Evolutionary conservation across 2,329 filamentous ascomycete species (phyloP).

Genomic region (Elsinoe perseae): DNA sequence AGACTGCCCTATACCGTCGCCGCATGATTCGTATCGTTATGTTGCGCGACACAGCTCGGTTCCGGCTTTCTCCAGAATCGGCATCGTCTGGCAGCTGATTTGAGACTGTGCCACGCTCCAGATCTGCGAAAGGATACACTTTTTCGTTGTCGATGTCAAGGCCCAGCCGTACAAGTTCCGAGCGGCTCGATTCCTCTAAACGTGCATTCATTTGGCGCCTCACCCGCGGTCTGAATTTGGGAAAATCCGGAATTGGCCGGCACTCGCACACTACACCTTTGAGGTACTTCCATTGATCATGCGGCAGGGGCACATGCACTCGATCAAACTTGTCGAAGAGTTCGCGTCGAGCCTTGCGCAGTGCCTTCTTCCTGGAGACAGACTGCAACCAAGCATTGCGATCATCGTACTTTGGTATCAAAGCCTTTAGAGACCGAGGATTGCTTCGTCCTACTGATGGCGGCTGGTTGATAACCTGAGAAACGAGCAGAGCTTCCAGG

Average conservation of each 20-base stretch:
- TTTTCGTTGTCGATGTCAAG: neutral
- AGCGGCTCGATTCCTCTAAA: slow-evolving; percentile 3
- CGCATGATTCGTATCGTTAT: slow-evolving; percentile 40
- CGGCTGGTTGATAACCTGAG: slow-evolving; percentile 26
- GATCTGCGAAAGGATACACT: neutral
- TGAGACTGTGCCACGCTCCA: neutral
- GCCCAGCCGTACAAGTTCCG: neutral
- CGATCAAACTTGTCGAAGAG: slow-evolving; percentile 37
- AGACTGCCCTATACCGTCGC: slow-evolving; percentile 37
- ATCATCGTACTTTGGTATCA: slow-evolving; percentile 31
- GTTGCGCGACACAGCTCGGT: neutral
- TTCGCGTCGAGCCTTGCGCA: slow-evolving; percentile 38
- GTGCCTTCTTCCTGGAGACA: slow-evolving; percentile 38
- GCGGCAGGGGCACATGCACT: slow-evolving; percentile 39
- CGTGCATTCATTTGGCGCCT: neutral
- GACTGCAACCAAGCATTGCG: slow-evolving; percentile 40
- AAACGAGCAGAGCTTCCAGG: slow-evolving; percentile 26
- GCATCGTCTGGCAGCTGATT: neutral
- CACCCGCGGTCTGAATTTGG: neutral
- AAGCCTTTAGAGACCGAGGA: slow-evolving; percentile 18
- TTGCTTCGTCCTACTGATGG: slow-evolving; percentile 26
- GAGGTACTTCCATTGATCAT: slow-evolving; percentile 38
- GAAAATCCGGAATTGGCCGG: neutral
- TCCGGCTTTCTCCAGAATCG: neutral
- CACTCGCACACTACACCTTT: slow-evolving; percentile 33